Evolutionary conservation across 306 rosid species (phyloP), one percentile per base, ranked within the genome.

Genomic region (Cicer chorassanicum): DNA sequence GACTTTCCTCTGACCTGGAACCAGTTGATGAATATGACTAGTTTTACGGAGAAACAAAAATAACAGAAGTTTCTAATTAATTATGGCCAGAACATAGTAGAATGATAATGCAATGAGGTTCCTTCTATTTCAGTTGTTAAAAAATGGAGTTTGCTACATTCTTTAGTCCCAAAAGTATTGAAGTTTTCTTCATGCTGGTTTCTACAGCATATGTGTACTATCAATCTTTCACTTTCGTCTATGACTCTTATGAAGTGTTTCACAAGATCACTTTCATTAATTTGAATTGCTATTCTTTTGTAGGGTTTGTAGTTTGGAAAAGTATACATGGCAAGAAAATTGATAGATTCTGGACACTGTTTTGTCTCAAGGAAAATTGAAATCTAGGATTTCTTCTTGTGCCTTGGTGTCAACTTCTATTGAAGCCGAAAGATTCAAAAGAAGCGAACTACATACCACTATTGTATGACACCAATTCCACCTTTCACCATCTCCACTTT

Each of bases 301-400:
- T 68, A 67, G 74, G 77, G 70, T 19, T 42, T 62, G 3, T 57
- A 57, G 65, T 80, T 80, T 76, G n/a, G 80, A 36, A 54, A 70
- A 40, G 76, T 76, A 57, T 76, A 56, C 50, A 9, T 45, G 44
- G 70, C 29, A 41, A 56, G 65, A 49, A 56, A 70, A 16, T 70
- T 50, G 60, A 15, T 50, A 65, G 38, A 49, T 14, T 42, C 64
- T 71, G 43, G 62, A 12, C 13, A 48, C 9, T 12, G 42, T 5
- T 19, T 45, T 40, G 24, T 11, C 60, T 67, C 2, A 60, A 16
- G 60, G 51, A 68, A 75, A n/a, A 48, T 48, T 62, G 11, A 54
- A 50, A 36, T 57, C 16, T 70, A 39, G 41, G 54, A 68, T 75
- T 16, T 41, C 65, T 77, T 68, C 60, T 46, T 41, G 49, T 60